Evolutionary conservation across 2,329 filamentous ascomycete genomes (phyloP), one percentile per base, ranked within the genome.

Genomic region (Shiraia bambusicola): DNA sequence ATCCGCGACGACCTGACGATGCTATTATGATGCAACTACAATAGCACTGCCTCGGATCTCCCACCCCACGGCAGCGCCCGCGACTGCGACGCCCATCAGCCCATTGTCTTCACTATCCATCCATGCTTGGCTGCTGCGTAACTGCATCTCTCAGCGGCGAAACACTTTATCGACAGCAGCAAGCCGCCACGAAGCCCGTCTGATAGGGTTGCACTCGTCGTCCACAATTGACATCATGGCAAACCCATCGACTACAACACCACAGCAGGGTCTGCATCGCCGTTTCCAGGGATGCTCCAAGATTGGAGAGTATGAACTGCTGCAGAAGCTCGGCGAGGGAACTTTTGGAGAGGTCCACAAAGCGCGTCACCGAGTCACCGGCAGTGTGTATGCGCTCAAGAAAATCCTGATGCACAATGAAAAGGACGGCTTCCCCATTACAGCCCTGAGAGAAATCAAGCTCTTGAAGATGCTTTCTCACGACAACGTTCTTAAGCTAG

Each of bases 331-430:
- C 41, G 92, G 92, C 56, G 92, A 97, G 69, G 92, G 92, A 47
- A 97, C 92, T 15, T 97, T 97, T 72, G 92, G 92, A 54, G 90
- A 97, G 73, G 93, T 97, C 28, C 89, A 95, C 69, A 93, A 92
- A 63, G 93, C 90, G 47, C 81, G 81, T 48, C 89, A 87, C 19
- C 84, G 82, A 59, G 86, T 80, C 60, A 87, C 83, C 1, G 86
- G 87, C 39, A 78, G 81, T 16, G 70, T 92, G 32, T 87, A 95
- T 47, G 93, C 93, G 3, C 71, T 98, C 62, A 98, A 98, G 76
- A 97, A 97, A 78, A 98, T 98, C 54, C 82, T 98, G 54, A 96
- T 97, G 88, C 93, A 97, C 69, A 95, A 97, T 69, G 93, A 98
- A 74, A 97, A 96, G 69, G 93, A 98, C 70, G 93, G 93, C 76